A percentile compares a stretch with the other conserved stretches of the same genome.
Conservation (phyloP, 2,329 filamentous ascomycete genomes). For the Ustulina deusta region DNA sequence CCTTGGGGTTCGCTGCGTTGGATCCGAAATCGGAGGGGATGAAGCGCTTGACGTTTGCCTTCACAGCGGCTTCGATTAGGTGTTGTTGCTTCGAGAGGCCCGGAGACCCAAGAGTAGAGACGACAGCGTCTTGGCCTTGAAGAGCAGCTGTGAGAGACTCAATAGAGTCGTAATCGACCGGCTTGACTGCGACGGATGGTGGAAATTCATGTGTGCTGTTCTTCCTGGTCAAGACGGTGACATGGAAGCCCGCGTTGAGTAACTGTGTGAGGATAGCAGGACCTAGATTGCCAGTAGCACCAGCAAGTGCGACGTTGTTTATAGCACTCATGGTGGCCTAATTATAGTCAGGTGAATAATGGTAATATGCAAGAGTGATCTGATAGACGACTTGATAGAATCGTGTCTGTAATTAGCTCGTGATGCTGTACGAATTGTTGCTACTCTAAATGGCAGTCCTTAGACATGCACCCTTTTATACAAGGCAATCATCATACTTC, state of each 20-base stretch:
- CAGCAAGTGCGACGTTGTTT: conserved; percentile 41
- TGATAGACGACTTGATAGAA: neutral
- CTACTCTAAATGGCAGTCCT: neutral
- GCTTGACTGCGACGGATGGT: conserved; percentile 56
- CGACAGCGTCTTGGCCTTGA: conserved; percentile 67
- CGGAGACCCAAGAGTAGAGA: conserved; percentile 58
- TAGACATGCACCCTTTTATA: conserved; percentile 8
- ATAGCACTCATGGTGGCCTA: conserved; percentile 36
- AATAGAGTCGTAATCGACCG: conserved; percentile 62
- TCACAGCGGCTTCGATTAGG: conserved; percentile 68
- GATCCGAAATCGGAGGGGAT: conserved; percentile 69
- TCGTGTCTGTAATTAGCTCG: neutral
- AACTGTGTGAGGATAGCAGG: conserved; percentile 54
- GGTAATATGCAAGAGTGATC: neutral
- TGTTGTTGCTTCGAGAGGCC: conserved; percentile 55
- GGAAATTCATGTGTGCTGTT: conserved; percentile 55
- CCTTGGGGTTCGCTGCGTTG: conserved; percentile 54
- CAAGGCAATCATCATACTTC: neutral
- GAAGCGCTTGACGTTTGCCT: conserved; percentile 68
- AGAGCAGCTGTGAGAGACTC: conserved; percentile 63
- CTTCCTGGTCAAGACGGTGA: conserved; percentile 67
- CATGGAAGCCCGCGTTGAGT: conserved; percentile 57
- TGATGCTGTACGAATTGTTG: conserved; percentile 6
- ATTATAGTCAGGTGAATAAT: neutral
- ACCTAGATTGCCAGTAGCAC: conserved; percentile 53